Evolutionary conservation across 1,284 basidiomycete genomes (phyloP).

Genomic region (Papiliotrema nemorosa): DNA sequence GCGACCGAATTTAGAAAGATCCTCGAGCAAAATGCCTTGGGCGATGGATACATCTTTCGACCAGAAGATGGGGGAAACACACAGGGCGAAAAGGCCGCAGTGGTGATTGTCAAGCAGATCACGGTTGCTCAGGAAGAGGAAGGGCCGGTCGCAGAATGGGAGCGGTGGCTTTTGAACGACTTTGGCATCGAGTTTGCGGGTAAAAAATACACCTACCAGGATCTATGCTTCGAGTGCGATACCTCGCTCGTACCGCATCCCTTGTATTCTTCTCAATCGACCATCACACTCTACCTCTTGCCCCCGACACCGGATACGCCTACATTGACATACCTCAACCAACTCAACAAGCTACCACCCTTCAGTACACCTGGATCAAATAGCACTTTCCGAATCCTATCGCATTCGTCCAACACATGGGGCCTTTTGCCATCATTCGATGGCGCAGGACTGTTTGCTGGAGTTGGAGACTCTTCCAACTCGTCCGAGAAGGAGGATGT

Average conservation of each 20-base stretch:
- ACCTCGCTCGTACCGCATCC: conserved; percentile 32
- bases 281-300: conserved; percentile 37
- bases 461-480: conserved; percentile 22
- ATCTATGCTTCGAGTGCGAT: conserved; percentile 37
- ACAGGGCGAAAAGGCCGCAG: conserved; percentile 31
- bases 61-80: conserved; percentile 36
- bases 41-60: conserved; percentile 38
- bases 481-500: conserved; percentile 38
- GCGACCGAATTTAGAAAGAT: conserved; percentile 31
- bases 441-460: conserved; percentile 36
- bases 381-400: conserved; percentile 34
- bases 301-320: conserved; percentile 52
- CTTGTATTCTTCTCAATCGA: conserved; percentile 35
- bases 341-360: conserved; percentile 50
- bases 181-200: conserved; percentile 35
- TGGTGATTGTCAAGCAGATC: conserved; percentile 48
- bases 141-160: conserved; percentile 31
- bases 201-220: conserved; percentile 36
- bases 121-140: conserved; percentile 35
- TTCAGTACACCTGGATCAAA: conserved; percentile 27
- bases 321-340: conserved; percentile 58
- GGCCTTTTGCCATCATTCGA: conserved; percentile 40
- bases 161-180: conserved; percentile 38
- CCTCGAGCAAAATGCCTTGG: conserved; percentile 39
- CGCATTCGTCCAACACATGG: conserved; percentile 25